Percentiles rank a stretch among this genome's conserved stretches.
Conservation (phyloP, 805 yeast species). For the Grigorovia transvaalensis region DNA sequence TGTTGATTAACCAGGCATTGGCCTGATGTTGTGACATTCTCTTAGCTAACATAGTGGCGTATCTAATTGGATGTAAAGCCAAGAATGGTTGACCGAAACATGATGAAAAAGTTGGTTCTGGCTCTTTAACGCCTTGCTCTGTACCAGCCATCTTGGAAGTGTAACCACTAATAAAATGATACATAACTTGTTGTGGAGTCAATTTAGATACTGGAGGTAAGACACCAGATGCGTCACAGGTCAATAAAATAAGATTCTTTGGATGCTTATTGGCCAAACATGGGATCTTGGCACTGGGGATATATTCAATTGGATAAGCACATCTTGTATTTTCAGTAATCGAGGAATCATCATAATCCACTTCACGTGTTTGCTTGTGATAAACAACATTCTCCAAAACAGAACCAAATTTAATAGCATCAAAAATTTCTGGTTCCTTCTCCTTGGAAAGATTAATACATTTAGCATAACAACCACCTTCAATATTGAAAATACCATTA, state of each 20-base stretch:
- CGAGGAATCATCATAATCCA: slow-evolving; percentile 71
- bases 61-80: slow-evolving; percentile 95
- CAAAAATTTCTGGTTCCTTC: slow-evolving; percentile 95
- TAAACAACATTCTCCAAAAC: slow-evolving; percentile 88
- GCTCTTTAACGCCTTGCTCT: slow-evolving; percentile 97
- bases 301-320: slow-evolving; percentile 95
- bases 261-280: slow-evolving; percentile 88
- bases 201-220: slow-evolving; percentile 93
- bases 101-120: slow-evolving; percentile 95
- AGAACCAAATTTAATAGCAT: slow-evolving; percentile 89
- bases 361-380: slow-evolving; percentile 66
- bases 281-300: slow-evolving; percentile 93
- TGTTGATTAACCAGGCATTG: slow-evolving; percentile 91
- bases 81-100: slow-evolving; percentile 99
- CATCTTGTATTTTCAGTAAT: slow-evolving; percentile 97
- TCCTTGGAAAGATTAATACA: slow-evolving; percentile 81
- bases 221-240: slow-evolving; percentile 98
- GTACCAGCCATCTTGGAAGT: slow-evolving; percentile 99
- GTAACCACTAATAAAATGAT: slow-evolving; percentile 96
- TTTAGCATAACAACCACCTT: slow-evolving; percentile 99
- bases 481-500: slow-evolving; percentile 96
- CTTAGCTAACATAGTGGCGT: slow-evolving; percentile 91
- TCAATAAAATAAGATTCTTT: slow-evolving; percentile 78
- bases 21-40: slow-evolving; percentile 85
- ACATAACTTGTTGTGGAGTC: slow-evolving; percentile 94